Evolutionary conservation across 345 rosid genomes (phyloP).

Genomic region (Litchi chinensis): DNA sequence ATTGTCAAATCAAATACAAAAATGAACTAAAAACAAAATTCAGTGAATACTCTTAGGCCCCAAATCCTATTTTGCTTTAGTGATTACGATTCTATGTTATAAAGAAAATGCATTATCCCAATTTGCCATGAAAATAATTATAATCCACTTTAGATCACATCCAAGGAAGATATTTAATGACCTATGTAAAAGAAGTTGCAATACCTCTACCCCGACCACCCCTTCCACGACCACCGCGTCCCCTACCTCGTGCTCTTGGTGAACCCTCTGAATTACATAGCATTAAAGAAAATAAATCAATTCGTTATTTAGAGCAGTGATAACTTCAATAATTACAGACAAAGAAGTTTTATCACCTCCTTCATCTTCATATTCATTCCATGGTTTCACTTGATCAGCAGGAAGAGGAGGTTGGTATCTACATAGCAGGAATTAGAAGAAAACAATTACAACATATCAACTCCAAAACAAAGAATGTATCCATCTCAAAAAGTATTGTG

Average conservation of each 20-base stretch:
- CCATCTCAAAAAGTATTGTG: neutral
- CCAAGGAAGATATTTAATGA: neutral
- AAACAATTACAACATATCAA: neutral
- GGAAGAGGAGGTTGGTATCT: constrained; percentile 43
- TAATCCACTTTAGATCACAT: neutral
- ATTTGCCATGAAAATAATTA: neutral
- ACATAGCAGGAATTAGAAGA: constrained; percentile 2
- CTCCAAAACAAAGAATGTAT: neutral
- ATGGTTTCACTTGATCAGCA: constrained; percentile 36
- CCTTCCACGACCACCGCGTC: constrained; percentile 40
- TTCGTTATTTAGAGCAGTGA: neutral
- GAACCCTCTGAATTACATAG: constrained; percentile 25
- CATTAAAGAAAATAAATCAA: constrained; percentile 2
- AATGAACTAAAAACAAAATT: neutral
- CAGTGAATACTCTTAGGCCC: neutral
- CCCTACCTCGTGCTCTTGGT: constrained; percentile 28
- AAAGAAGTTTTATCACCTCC: constrained; percentile 21
- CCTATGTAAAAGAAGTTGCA: neutral
- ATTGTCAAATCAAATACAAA: neutral
- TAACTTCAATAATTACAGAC: neutral
- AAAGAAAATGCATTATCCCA: neutral
- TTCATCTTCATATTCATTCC: constrained; percentile 38
- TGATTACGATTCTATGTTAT: neutral
- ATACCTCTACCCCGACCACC: constrained; percentile 39
- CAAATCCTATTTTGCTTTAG: neutral